Evolutionary conservation across 75 land plant species (phyloP).

Genomic region (Larix kaempferi): DNA sequence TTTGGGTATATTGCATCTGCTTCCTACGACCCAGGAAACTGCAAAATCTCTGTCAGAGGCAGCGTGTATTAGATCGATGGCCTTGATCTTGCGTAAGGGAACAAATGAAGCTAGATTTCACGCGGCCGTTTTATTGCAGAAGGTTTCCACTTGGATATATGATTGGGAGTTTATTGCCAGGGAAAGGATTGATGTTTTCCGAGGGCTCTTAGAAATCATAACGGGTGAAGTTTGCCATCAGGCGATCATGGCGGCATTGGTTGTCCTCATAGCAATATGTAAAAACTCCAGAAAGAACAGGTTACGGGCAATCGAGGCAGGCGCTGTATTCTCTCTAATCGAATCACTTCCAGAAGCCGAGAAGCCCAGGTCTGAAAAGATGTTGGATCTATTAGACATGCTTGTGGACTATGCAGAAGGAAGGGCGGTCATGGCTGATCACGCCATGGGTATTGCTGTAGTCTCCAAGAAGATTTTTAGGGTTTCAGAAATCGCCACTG

Average conservation of each 20-base stretch:
- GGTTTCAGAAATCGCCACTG: constrained; percentile 34
- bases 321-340: constrained; percentile 40
- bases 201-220: constrained; percentile 30
- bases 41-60: constrained; percentile 12
- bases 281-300: constrained; percentile 27
- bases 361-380: constrained; percentile 29
- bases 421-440: constrained; percentile 31
- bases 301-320: constrained; percentile 45
- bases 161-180: constrained; percentile 11
- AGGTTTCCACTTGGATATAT: constrained; percentile 10
- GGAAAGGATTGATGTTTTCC: constrained; percentile 26
- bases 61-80: constrained; percentile 10
- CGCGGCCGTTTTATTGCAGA: constrained; percentile 25
- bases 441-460: constrained; percentile 33
- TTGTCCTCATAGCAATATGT: constrained; percentile 20
- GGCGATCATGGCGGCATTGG: constrained; percentile 26
- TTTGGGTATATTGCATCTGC: neutral
- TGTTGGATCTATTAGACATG: constrained; percentile 22
- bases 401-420: constrained; percentile 38
- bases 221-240: constrained; percentile 32
- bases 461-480: constrained; percentile 32
- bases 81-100: constrained; percentile 22
- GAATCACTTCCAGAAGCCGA: constrained; percentile 51
- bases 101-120: constrained; percentile 29
- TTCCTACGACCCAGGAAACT: constrained; percentile 7